Percentiles rank a stretch among this genome's conserved stretches.
Evolutionary conservation across 2,329 filamentous ascomycete genomes (phyloP).

Genomic region (Neonectria magnoliae): DNA sequence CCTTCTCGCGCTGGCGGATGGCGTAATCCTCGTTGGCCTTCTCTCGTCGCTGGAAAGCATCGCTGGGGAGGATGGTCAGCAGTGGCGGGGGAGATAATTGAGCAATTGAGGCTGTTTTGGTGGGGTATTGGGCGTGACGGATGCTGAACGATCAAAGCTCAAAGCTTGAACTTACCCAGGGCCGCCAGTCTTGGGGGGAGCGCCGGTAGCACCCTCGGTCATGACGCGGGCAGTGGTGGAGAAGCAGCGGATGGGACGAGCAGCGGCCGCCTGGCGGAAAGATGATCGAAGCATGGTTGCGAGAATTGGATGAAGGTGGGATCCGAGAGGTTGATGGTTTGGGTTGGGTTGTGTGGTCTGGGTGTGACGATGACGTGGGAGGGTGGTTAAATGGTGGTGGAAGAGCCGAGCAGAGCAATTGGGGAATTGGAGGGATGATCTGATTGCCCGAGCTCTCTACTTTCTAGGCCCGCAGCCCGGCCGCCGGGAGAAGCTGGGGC

Average conservation of each 20-base stretch:
- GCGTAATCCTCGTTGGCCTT: slow-evolving; percentile 85
- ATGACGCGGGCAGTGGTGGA: slow-evolving; percentile 71
- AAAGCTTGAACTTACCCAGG: slow-evolving; percentile 56
- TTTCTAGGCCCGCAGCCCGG: slow-evolving; percentile 14
- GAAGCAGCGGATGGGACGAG: slow-evolving; percentile 69
- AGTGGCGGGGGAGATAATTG: background rate
- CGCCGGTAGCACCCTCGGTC: slow-evolving; percentile 76
- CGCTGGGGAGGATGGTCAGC: slow-evolving; percentile 60
- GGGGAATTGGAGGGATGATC: slow-evolving; percentile 36
- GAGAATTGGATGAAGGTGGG: slow-evolving; percentile 24
- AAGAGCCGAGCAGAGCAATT: slow-evolving; percentile 29
- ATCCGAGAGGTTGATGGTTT: slow-evolving; percentile 31
- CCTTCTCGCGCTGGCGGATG: slow-evolving; percentile 87
- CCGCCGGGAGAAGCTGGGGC: slow-evolving; percentile 6
- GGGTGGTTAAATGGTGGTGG: slow-evolving; percentile 26
- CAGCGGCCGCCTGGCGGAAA: slow-evolving; percentile 63
- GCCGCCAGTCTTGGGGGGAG: slow-evolving; percentile 64
- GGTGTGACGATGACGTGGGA: slow-evolving; percentile 42
- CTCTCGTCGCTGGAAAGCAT: slow-evolving; percentile 93
- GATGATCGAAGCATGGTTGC: slow-evolving; percentile 74
- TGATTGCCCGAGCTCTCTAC: slow-evolving; percentile 30
- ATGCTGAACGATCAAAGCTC: background rate
- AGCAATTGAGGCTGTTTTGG: slow-evolving; percentile 14
- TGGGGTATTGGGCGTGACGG: background rate
- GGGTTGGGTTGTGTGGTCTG: slow-evolving; percentile 18